Conservation (phyloP, 2,329 filamentous ascomycete species). For the Trichoderma arundinaceum region DNA sequence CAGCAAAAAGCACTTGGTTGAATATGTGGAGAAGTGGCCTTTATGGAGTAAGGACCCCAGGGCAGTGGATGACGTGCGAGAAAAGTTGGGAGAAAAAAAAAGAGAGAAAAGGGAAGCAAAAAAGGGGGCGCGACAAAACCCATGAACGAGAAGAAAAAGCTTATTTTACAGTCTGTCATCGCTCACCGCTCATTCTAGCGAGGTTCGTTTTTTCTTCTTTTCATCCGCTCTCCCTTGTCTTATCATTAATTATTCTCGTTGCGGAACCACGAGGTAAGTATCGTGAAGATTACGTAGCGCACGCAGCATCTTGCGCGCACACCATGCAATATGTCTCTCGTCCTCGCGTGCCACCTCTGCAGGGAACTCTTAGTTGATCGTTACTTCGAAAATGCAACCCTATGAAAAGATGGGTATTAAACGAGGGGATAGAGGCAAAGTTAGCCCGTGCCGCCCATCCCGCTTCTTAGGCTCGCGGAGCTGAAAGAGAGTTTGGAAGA, state of each 20-base stretch:
- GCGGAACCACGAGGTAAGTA: not conserved
- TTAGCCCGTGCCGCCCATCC: conserved; percentile 10
- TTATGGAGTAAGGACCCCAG: not conserved
- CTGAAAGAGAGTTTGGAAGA: conserved; percentile 12
- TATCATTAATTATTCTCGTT: not conserved
- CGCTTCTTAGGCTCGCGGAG: not conserved
- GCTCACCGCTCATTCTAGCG: conserved; percentile 29
- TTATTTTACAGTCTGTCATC: conserved; percentile 2
- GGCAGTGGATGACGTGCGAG: not conserved
- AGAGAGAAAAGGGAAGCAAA: not conserved
- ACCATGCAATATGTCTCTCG: not conserved
- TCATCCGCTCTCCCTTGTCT: conserved; percentile 6
- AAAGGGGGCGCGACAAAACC: conserved; percentile 5
- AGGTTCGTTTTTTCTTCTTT: conserved; percentile 5
- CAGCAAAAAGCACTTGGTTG: not conserved
- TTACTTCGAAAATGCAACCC: conserved; percentile 33
- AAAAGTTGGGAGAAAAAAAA: not conserved
- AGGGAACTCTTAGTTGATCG: conserved; percentile 25
- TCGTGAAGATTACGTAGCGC: not conserved
- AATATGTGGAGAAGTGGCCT: conserved; percentile 16
- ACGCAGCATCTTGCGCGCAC: conserved; percentile 8
- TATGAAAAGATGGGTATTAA: not conserved
- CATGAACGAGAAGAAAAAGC: conserved; percentile 4
- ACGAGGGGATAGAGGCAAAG: not conserved
- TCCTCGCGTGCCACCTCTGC: conserved; percentile 21